Evolutionary conservation across 1,139 yeast species (phyloP).

Genomic region (Yarrowia galli): DNA sequence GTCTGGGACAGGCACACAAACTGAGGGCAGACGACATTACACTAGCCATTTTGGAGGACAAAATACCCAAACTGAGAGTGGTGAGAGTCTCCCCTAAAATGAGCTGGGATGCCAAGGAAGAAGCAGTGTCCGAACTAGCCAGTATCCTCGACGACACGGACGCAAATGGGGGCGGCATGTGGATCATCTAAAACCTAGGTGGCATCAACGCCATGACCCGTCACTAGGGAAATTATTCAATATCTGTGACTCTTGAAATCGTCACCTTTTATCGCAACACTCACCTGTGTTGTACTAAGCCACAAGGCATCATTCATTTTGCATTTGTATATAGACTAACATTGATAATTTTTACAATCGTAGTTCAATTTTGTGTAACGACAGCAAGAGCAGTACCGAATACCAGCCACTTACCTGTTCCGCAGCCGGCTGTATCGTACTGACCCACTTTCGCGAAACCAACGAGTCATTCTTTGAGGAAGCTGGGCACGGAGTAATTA

Average conservation of each 20-base stretch:
- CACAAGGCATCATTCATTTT: conserved; percentile 23
- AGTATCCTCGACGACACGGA: conserved; percentile 51
- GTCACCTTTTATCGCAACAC: conserved; percentile 8
- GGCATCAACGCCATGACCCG: not conserved
- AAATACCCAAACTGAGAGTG: conserved; percentile 70
- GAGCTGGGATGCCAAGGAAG: conserved; percentile 87
- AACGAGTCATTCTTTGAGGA: no score
- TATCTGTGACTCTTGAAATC: not conserved
- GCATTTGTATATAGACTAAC: conserved; percentile 28
- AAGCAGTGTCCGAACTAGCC: conserved; percentile 68
- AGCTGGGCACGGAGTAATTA: no score
- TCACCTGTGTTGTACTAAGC: not conserved
- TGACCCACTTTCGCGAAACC: no score
- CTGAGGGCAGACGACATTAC: conserved; percentile 89
- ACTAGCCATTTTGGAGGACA: conserved; percentile 77
- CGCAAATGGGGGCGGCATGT: conserved; percentile 48
- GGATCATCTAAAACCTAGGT: conserved; percentile 43
- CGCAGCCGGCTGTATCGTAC: no score
- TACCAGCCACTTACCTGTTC: no score
- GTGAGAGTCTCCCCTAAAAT: conserved; percentile 75
- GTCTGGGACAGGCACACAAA: conserved; percentile 82
- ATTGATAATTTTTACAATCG: not conserved
- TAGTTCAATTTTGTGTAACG: no score
- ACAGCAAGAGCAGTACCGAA: no score
- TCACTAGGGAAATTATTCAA: not conserved